These are phyloP conservation scores for Nitzschia palea DNA, from an alignment of 108 stramenopile species.

Conservation along the genomic window DNA sequence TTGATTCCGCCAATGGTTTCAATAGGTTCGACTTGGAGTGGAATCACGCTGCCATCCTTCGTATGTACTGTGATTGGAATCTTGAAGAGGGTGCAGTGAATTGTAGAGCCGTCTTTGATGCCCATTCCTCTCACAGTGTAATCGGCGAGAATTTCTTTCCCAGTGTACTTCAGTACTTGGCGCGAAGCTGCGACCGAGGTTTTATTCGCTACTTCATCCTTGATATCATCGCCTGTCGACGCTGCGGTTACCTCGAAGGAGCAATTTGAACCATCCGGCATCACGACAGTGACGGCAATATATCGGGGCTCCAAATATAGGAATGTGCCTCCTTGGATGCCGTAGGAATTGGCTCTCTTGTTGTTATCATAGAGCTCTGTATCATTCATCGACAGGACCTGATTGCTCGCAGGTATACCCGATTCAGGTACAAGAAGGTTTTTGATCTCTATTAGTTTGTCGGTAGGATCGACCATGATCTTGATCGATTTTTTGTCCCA, in stretches of 20 bases:
- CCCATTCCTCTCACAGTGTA: slow-evolving; percentile 21
- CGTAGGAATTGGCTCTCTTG: slow-evolving; percentile 17
- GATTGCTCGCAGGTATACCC: slow-evolving; percentile 20
- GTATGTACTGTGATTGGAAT: slow-evolving; percentile 17
- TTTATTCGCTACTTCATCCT: slow-evolving; percentile 2
- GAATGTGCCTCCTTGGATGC: slow-evolving; percentile 3
- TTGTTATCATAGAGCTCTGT: slow-evolving; percentile 10
- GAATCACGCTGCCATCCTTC: slow-evolving; percentile 13
- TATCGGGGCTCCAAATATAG: slow-evolving; percentile 18
- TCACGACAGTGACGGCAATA: slow-evolving; percentile 6
- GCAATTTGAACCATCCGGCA: slow-evolving; percentile 12
- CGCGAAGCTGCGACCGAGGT: slow-evolving; percentile 9
- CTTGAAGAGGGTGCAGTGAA: slow-evolving; percentile 12
- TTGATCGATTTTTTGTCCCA: slow-evolving; percentile 16
- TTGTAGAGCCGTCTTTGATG: slow-evolving; percentile 11
- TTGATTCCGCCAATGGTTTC: slow-evolving; percentile 24
- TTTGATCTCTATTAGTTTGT: slow-evolving; percentile 19
- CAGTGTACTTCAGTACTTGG: slow-evolving; percentile 11
- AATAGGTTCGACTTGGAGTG: slow-evolving; percentile 10
- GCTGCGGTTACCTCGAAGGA: slow-evolving; percentile 3
- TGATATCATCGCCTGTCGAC: slow-evolving; percentile 11
- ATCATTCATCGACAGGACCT: slow-evolving; percentile 12
- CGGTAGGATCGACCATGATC: slow-evolving; percentile 20
- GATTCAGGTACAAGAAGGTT: slow-evolving; percentile 9
- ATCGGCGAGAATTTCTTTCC: slow-evolving; percentile 18